phyloP scores from a whole-genome alignment of 192 early-diverging fungal species.

The Coemansia sp. region DNA sequence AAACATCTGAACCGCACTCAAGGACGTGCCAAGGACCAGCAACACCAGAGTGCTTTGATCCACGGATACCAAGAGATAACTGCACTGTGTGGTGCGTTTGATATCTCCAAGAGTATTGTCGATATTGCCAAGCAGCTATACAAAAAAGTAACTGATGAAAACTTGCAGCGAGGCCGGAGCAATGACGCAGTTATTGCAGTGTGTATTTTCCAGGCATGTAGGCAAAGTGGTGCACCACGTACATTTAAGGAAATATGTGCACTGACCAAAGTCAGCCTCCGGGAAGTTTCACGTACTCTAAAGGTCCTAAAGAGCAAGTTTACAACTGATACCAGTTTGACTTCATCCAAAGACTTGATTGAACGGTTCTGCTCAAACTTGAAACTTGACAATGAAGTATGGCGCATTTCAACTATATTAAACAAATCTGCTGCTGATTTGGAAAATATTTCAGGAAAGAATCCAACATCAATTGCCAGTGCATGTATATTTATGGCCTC shows the following conservation, averaged over 20 bases:
- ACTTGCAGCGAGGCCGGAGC: conserved; percentile 74
- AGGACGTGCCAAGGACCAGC: conserved; percentile 64
- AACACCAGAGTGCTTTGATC: conserved; percentile 71
- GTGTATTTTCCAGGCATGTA: conserved; percentile 89
- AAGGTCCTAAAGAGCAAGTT: conserved; percentile 54
- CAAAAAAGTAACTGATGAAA: conserved; percentile 83
- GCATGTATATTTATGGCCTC: conserved; percentile 86
- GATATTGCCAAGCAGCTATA: conserved; percentile 93
- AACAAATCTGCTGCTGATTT: conserved; percentile 70
- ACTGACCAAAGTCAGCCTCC: conserved; percentile 84
- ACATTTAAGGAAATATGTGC: conserved; percentile 93
- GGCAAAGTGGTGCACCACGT: conserved; percentile 74
- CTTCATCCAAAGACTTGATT: conserved; percentile 71
- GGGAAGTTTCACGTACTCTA: conserved; percentile 82
- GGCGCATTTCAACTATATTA: conserved; percentile 66
- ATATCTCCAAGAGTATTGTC: conserved; percentile 69
- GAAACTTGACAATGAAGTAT: conserved; percentile 65
- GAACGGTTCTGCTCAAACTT: conserved; percentile 80
- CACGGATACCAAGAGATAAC: conserved; percentile 82
- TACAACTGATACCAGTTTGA: conserved; percentile 56
- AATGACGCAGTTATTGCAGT: conserved; percentile 85
- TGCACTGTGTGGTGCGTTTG: conserved; percentile 82
- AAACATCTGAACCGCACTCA: conserved; percentile 38
- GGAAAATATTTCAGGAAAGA: conserved; percentile 87
- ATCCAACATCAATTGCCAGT: conserved; percentile 87